Percentiles rank a stretch among this genome's conserved stretches.
Evolutionary conservation across 2,329 filamentous ascomycete species (phyloP).

Genomic region (Podosphaera xanthii): DNA sequence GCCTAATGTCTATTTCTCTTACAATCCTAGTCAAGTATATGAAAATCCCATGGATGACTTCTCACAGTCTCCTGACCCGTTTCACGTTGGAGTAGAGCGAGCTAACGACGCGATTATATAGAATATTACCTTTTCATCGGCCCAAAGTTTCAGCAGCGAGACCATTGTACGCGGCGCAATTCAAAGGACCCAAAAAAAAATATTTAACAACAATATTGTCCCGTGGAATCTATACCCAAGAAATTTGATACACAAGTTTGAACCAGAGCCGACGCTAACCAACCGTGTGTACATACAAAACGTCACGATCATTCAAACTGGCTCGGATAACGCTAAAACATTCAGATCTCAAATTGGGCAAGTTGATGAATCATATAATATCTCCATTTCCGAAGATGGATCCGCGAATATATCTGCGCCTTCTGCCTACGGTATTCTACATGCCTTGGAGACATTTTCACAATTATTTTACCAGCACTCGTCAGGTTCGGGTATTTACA

Average conservation of each 20-base stretch:
- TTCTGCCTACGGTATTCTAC: slow-evolving; percentile 45
- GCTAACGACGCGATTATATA: slow-evolving; percentile 2
- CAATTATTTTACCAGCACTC: slow-evolving; percentile 63
- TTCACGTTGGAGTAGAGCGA: slow-evolving; percentile 7
- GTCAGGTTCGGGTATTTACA: slow-evolving; percentile 36
- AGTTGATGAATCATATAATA: slow-evolving; percentile 54
- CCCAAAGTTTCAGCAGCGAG: slow-evolving; percentile 18
- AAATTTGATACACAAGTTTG: slow-evolving; percentile 31
- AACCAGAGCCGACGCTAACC: slow-evolving; percentile 27
- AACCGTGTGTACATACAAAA: slow-evolving; percentile 28
- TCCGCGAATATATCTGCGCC: slow-evolving; percentile 38
- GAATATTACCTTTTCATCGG: background rate
- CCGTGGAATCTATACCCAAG: slow-evolving; percentile 58
- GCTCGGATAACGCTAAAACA: slow-evolving; percentile 17
- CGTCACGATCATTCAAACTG: slow-evolving; percentile 41
- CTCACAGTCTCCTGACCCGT: slow-evolving; percentile 10
- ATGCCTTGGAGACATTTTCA: slow-evolving; percentile 52
- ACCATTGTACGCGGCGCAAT: slow-evolving; percentile 32
- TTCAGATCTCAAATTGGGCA: background rate
- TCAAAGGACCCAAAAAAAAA: slow-evolving; percentile 34
- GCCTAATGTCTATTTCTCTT: slow-evolving; percentile 1
- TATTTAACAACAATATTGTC: slow-evolving; percentile 46
- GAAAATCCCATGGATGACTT: background rate
- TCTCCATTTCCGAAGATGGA: slow-evolving; percentile 35
- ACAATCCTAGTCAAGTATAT: background rate